phyloP scores from a whole-genome alignment of 805 yeast species.

The Pichia paraexigua region DNA sequence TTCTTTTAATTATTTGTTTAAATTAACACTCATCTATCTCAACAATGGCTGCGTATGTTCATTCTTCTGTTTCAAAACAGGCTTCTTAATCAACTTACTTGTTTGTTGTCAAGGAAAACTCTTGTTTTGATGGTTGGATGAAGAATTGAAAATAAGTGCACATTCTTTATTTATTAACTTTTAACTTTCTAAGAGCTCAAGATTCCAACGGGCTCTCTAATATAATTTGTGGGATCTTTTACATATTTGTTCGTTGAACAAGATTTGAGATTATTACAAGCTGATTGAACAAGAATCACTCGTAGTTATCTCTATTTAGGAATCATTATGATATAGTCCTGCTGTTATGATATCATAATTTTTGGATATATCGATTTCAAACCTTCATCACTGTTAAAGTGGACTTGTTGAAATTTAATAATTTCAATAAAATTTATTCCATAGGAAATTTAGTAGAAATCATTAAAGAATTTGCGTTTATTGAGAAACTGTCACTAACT shows the following conservation, averaged over 20 bases:
- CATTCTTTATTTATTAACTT: neutral
- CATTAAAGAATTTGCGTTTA: constrained; percentile 7
- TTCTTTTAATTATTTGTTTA: too few relatives aligned
- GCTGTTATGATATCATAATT: constrained; percentile 7
- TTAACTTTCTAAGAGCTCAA: constrained; percentile 5
- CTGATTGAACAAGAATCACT: constrained; percentile 10
- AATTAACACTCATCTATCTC: neutral
- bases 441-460: constrained; percentile 24
- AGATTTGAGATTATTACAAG: constrained; percentile 30
- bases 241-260: constrained; percentile 10
- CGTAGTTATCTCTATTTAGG: constrained; percentile 29
- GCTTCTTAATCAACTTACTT: neutral
- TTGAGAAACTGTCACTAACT: neutral
- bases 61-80: neutral
- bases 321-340: constrained; percentile 23
- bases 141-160: neutral
- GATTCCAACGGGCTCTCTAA: constrained; percentile 10
- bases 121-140: neutral
- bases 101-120: neutral
- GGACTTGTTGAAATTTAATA: constrained; percentile 3
- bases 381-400: neutral
- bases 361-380: neutral
- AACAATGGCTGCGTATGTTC: constrained; percentile 24
- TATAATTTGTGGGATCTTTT: constrained; percentile 3
- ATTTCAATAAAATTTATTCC: constrained; percentile 23